These are phyloP conservation scores for Plasmodium blacklocki DNA, from an alignment of 169 alveolate species.

Conservation along the genomic window DNA sequence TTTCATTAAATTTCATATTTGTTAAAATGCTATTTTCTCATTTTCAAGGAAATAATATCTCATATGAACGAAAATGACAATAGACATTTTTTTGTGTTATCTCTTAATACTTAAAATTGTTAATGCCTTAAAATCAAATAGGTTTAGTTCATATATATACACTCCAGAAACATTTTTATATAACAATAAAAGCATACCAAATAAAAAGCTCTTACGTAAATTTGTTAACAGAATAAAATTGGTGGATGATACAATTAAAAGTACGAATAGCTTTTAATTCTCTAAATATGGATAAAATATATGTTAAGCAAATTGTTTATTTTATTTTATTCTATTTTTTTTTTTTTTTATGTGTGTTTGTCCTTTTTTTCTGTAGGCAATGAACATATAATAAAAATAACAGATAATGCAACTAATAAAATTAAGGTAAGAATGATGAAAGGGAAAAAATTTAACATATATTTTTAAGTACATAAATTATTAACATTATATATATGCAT, in stretches of 20 bases:
- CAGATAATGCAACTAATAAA: conserved; percentile 55
- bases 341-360: background rate
- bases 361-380: conserved; percentile 32
- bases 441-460: background rate
- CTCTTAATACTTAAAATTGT: conserved; percentile 5
- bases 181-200: background rate
- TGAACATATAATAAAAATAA: conserved; percentile 72
- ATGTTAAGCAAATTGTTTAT: background rate
- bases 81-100: conserved; percentile 36
- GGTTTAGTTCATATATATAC: conserved; percentile 15
- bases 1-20: conserved; percentile 17
- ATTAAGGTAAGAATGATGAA: conserved; percentile 36
- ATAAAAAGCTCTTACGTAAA: conserved; percentile 1
- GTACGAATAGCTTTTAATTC: conserved; percentile 11
- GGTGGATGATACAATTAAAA: conserved; percentile 67
- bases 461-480: background rate
- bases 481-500: background rate
- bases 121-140: conserved; percentile 7
- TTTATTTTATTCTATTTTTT: background rate
- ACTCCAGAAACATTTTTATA: background rate
- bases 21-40: conserved; percentile 19
- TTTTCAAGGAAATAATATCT: conserved; percentile 12
- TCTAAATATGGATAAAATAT: background rate
- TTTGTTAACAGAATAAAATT: conserved; percentile 27
- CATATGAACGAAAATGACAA: conserved; percentile 27